phyloP scores from a whole-genome alignment of 2,329 filamentous ascomycete genomes.

The Harringtonia lauricola region DNA sequence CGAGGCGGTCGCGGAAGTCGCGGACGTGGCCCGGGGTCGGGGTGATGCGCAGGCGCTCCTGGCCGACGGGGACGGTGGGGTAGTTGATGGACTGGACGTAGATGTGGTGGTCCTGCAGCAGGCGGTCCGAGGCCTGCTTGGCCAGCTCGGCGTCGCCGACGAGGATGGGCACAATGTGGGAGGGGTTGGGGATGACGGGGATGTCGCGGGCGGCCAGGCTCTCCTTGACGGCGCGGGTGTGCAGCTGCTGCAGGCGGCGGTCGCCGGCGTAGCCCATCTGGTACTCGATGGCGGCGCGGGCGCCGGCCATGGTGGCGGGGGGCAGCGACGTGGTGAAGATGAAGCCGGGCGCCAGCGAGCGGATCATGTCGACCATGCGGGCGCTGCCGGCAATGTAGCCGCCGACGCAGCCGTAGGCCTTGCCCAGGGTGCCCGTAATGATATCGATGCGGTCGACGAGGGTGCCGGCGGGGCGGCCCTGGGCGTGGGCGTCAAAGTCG shows the following conservation, averaged over 20 bases:
- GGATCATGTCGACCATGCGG: slow-evolving; percentile 82
- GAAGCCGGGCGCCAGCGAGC: slow-evolving; percentile 90
- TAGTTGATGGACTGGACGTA: slow-evolving; percentile 99
- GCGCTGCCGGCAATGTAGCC: slow-evolving; percentile 91
- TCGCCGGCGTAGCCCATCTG: slow-evolving; percentile 79
- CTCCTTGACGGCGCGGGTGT: slow-evolving; percentile 90
- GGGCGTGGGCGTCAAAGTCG: slow-evolving; percentile 77
- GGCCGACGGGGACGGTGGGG: slow-evolving; percentile 93
- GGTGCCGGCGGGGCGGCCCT: slow-evolving; percentile 65
- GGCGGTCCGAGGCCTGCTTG: slow-evolving; percentile 83
- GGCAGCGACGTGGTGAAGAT: slow-evolving; percentile 98
- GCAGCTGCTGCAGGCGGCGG: slow-evolving; percentile 84
- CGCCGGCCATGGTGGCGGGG: slow-evolving; percentile 93
- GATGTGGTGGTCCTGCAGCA: slow-evolving; percentile 81
- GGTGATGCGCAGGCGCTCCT: slow-evolving; percentile 91
- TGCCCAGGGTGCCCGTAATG: slow-evolving; percentile 92
- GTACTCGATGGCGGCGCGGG: slow-evolving; percentile 84
- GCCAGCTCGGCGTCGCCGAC: slow-evolving; percentile 91
- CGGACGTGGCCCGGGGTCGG: slow-evolving; percentile 87
- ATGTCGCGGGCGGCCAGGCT: slow-evolving; percentile 70
- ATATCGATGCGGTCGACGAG: slow-evolving; percentile 96
- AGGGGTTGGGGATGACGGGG: slow-evolving; percentile 94
- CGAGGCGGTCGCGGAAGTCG: slow-evolving; percentile 75
- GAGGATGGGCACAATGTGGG: slow-evolving; percentile 87
- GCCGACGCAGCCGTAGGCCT: slow-evolving; percentile 95